phyloP scores from a whole-genome alignment of 108 stramenopile species.

The Conticribra weissflogii region DNA sequence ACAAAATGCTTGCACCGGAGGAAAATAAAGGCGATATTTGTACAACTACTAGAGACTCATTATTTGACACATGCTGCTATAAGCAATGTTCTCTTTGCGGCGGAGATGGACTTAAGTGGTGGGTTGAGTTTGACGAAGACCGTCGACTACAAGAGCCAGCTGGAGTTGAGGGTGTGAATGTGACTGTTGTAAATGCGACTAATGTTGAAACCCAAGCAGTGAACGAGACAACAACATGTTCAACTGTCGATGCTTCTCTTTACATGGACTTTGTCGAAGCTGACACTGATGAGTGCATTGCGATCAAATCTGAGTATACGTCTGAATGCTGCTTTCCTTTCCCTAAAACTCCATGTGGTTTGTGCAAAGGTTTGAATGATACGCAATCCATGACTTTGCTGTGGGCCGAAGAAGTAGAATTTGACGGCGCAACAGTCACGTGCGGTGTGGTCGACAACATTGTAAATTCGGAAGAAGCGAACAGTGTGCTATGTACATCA shows the following conservation, averaged over 20 bases:
- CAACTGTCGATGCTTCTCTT: constrained; percentile 43
- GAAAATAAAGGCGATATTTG: constrained; percentile 27
- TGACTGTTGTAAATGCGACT: neutral
- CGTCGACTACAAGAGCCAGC: neutral
- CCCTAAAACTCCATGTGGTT: constrained; percentile 36
- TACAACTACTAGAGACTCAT: constrained; percentile 34
- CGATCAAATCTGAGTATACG: constrained; percentile 24
- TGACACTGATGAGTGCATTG: constrained; percentile 31
- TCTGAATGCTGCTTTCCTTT: constrained; percentile 43
- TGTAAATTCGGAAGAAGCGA: constrained; percentile 34
- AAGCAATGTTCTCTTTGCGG: constrained; percentile 35
- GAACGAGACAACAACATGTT: constrained; percentile 26
- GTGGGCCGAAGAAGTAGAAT: constrained; percentile 35
- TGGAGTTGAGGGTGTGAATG: neutral
- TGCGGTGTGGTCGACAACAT: constrained; percentile 44
- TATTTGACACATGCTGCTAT: constrained; percentile 38
- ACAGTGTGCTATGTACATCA: constrained; percentile 24
- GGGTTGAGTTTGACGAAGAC: constrained; percentile 43
- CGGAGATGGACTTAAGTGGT: constrained; percentile 44
- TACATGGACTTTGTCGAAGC: constrained; percentile 40
- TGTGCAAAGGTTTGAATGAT: constrained; percentile 31
- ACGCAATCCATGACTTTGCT: constrained; percentile 20
- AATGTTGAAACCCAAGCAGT: neutral
- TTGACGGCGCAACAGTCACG: constrained; percentile 27
- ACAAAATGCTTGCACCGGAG: constrained; percentile 46